A percentile compares a stretch with the other conserved stretches of the same genome.
phyloP scores from a whole-genome alignment of 2,329 filamentous ascomycete species.

The Fusarium sp. region DNA sequence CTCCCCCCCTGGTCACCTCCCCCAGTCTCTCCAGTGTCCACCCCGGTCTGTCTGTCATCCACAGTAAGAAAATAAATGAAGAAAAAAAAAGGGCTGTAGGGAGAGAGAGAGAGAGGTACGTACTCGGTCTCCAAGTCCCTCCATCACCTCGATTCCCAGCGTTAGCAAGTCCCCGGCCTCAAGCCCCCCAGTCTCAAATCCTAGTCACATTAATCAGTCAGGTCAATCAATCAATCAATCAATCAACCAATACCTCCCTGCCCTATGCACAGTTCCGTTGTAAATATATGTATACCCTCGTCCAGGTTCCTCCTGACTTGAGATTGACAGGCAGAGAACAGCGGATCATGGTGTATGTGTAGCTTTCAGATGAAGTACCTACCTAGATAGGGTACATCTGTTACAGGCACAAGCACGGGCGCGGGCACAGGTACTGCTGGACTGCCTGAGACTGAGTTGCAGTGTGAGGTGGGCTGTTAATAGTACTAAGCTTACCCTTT shows the following conservation, averaged over 20 bases:
- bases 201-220: slow-evolving; percentile 28
- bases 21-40: slow-evolving; percentile 41
- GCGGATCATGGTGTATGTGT: neutral
- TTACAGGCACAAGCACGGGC: slow-evolving; percentile 29
- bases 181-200: slow-evolving; percentile 24
- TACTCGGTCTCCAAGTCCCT: slow-evolving; percentile 18
- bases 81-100: slow-evolving; percentile 19
- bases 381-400: slow-evolving; percentile 21
- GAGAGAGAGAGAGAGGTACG: slow-evolving; percentile 12
- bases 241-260: no score
- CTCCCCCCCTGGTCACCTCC: slow-evolving; percentile 34
- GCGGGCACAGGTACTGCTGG: slow-evolving; percentile 19
- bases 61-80: slow-evolving; percentile 31
- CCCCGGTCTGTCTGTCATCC: slow-evolving; percentile 36
- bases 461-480: slow-evolving; percentile 19
- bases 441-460: slow-evolving; percentile 16
- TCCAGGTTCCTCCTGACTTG: slow-evolving; percentile 37
- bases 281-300: no score
- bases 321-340: slow-evolving; percentile 28
- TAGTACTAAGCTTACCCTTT: slow-evolving; percentile 18
- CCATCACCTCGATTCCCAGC: slow-evolving; percentile 16
- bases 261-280: no score
- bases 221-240: slow-evolving; percentile 23
- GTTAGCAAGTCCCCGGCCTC: slow-evolving; percentile 16
- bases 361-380: neutral